A percentile compares a stretch with the other conserved stretches of the same genome.
Conservation (phyloP, 2,329 filamentous ascomycete genomes). For the Byssochlamys sp. region DNA sequence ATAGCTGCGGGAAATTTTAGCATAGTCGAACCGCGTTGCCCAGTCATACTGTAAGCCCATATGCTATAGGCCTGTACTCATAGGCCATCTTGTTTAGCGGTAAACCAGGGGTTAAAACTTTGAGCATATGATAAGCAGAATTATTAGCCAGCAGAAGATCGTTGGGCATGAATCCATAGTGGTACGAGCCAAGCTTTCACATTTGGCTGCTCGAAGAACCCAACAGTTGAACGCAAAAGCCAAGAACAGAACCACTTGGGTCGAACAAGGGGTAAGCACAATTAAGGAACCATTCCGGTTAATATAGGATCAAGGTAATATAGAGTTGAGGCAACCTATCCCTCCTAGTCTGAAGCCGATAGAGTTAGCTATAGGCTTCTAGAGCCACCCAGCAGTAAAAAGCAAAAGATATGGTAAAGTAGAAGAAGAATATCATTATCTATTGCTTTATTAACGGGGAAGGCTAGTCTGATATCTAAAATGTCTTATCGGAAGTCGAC, state of each 20-base stretch:
- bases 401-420: conserved; percentile 50
- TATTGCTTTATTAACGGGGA: conserved; percentile 43
- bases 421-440: conserved; percentile 51
- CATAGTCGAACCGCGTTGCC: conserved; percentile 53
- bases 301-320: conserved; percentile 54
- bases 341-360: too few species aligned
- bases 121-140: conserved; percentile 36
- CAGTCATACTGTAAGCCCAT: conserved; percentile 50
- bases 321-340: conserved; percentile 54
- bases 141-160: conserved; percentile 44
- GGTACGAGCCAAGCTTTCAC: conserved; percentile 44
- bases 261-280: conserved; percentile 50
- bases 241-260: conserved; percentile 49
- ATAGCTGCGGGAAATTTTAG: conserved; percentile 50
- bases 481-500: too few species aligned
- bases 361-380: conserved; percentile 50
- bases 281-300: conserved; percentile 41
- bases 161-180: conserved; percentile 51
- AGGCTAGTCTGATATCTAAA: conserved; percentile 39
- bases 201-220: conserved; percentile 52
- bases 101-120: conserved; percentile 35
- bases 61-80: conserved; percentile 45
- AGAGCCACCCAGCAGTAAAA: conserved; percentile 57
- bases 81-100: conserved; percentile 42
- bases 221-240: conserved; percentile 50